Percentiles rank a stretch among this genome's conserved stretches.
These are phyloP conservation scores for Thermochaetoides dissita DNA, from an alignment of 2,329 filamentous ascomycete genomes.

Conservation along the genomic window DNA sequence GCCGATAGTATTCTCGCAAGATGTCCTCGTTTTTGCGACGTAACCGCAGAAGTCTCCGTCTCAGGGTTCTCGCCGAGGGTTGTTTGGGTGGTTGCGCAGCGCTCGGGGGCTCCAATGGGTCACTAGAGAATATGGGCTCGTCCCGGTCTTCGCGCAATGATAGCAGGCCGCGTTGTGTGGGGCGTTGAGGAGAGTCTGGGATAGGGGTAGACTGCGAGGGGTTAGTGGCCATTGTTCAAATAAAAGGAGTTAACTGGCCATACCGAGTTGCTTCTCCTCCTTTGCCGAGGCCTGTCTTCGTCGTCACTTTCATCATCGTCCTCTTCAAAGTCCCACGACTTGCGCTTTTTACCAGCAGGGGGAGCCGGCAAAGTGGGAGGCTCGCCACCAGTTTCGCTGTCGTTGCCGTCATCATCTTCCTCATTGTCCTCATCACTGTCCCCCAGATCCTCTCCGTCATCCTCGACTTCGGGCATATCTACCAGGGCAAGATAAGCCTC, in stretches of 20 bases:
- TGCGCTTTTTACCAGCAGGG: constrained; percentile 53
- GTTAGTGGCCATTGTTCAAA: constrained; percentile 24
- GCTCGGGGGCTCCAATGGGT: constrained; percentile 39
- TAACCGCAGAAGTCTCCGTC: constrained; percentile 59
- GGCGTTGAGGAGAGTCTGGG: constrained; percentile 47
- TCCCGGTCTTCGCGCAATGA: constrained; percentile 30
- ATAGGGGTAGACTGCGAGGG: constrained; percentile 48
- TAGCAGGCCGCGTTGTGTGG: constrained; percentile 45
- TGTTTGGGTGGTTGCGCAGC: constrained; percentile 44
- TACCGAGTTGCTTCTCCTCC: constrained; percentile 80
- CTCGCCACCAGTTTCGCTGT: constrained; percentile 21
- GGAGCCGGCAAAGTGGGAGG: constrained; percentile 7
- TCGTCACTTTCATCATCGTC: constrained; percentile 45
- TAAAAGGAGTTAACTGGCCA: constrained; percentile 17
- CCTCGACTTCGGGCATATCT: constrained; percentile 81
- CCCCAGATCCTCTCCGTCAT: constrained; percentile 51
- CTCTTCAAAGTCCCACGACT: constrained; percentile 61
- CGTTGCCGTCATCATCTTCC: constrained; percentile 35
- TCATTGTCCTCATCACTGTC: constrained; percentile 44
- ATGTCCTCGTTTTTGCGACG: constrained; percentile 63
- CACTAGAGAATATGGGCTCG: constrained; percentile 31
- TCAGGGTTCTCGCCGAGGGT: constrained; percentile 57
- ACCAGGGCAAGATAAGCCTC: constrained; percentile 75
- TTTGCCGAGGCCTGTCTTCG: constrained; percentile 61
- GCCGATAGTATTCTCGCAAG: constrained; percentile 68